phyloP scores from a whole-genome alignment of 306 rosid species.

The Dalbergia cochinchinensis region DNA sequence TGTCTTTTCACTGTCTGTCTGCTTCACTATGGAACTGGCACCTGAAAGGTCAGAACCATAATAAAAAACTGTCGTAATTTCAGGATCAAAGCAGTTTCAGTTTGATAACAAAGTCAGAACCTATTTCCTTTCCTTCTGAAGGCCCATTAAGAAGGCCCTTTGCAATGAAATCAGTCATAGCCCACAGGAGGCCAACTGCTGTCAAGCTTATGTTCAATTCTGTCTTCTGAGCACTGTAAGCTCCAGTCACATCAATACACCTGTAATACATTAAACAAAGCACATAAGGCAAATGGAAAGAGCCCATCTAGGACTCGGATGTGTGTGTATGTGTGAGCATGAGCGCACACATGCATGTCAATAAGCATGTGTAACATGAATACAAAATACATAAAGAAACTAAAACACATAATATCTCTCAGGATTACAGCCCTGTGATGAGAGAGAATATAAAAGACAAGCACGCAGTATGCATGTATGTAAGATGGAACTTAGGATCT shows the following conservation, averaged over 20 bases:
- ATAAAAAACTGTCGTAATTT: conserved; percentile 28
- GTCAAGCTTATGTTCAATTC: conserved; percentile 97
- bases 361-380: conserved; percentile 2
- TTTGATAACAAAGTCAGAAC: conserved; percentile 53
- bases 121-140: conserved; percentile 67
- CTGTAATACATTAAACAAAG: conserved; percentile 62
- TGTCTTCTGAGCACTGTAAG: conserved; percentile 95
- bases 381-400: conserved; percentile 20
- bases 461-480: neutral
- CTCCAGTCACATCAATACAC: conserved; percentile 93
- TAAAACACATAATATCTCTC: neutral
- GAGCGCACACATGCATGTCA: neutral
- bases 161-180: conserved; percentile 94
- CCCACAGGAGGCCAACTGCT: conserved; percentile 93
- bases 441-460: conserved; percentile 21
- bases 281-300: conserved; percentile 28
- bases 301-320: neutral
- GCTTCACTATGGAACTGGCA: conserved; percentile 55
- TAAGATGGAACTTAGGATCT: conserved; percentile 51
- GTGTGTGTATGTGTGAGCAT: neutral
- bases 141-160: conserved; percentile 70
- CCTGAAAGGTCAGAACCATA: conserved; percentile 48
- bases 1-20: conserved; percentile 51
- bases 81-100: conserved; percentile 15
- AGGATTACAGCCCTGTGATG: conserved; percentile 18